phyloP scores from a whole-genome alignment of 2,329 filamentous ascomycete genomes.

The Dryadomyces quercivorus region DNA sequence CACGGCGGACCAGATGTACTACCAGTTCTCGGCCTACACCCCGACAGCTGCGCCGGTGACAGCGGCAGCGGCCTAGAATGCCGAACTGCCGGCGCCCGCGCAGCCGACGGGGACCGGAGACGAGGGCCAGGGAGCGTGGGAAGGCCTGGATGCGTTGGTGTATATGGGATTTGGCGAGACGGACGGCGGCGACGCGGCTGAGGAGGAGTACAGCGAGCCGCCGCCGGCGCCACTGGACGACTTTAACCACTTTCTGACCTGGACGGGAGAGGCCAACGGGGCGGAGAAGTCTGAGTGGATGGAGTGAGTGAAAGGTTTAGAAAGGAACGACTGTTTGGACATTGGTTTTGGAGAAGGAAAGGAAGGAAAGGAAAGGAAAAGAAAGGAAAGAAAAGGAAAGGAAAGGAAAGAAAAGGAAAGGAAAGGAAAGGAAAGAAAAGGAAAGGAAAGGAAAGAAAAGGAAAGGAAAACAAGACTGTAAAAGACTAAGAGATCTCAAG shows the following conservation, averaged over 20 bases:
- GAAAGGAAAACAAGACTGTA: too few species aligned
- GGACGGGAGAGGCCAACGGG: not conserved
- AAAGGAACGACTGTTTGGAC: too few species aligned
- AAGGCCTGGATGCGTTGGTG: not conserved
- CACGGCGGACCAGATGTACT: not conserved
- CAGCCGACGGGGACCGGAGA: not conserved
- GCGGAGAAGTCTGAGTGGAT: not conserved
- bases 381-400: not conserved
- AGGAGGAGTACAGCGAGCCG: not conserved
- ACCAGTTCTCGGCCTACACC: too few species aligned
- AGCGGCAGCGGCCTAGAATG: not conserved
- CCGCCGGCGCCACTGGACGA: not conserved
- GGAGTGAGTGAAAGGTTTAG: not conserved
- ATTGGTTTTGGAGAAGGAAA: too few species aligned
- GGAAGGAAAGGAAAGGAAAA: not conserved
- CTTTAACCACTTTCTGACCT: not conserved
- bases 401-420: too few species aligned
- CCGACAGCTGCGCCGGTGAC: not conserved
- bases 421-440: too few species aligned
- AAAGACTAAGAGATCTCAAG: too few species aligned
- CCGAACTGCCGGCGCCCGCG: not conserved
- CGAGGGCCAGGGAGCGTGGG: not conserved
- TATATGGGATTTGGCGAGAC: not conserved
- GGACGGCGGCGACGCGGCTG: not conserved
- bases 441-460: too few species aligned